Percentiles rank a stretch among this genome's conserved stretches.
Evolutionary conservation across 78 protist species (phyloP).

Genomic region (Dictyostelium purpureum): DNA sequence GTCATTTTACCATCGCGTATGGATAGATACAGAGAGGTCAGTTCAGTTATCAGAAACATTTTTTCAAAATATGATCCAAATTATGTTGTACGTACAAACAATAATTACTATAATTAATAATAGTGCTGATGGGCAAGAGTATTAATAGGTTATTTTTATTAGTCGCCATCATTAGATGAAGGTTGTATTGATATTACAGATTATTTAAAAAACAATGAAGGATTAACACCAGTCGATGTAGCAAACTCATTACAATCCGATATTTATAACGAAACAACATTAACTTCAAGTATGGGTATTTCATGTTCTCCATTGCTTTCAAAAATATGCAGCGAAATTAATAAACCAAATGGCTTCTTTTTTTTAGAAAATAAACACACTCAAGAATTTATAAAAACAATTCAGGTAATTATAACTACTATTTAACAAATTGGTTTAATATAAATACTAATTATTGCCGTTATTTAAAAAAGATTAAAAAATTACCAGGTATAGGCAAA

Average conservation of each 20-base stretch:
- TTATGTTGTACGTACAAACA: constrained; percentile 19
- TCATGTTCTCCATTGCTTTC: constrained; percentile 59
- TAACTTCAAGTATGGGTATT: constrained; percentile 55
- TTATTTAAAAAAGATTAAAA: constrained; percentile 14
- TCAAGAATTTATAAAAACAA: constrained; percentile 10
- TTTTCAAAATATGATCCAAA: constrained; percentile 13
- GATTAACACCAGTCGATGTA: constrained; percentile 2
- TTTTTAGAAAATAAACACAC: background rate
- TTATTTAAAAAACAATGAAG: background rate
- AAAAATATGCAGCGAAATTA: constrained; percentile 41
- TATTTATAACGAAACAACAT: constrained; percentile 13
- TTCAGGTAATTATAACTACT: background rate
- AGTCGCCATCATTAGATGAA: constrained; percentile 74
- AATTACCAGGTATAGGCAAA: constrained; percentile 64
- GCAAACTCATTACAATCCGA: constrained; percentile 4
- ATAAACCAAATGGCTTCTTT: constrained; percentile 69
- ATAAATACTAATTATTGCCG: background rate
- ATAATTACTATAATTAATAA: background rate
- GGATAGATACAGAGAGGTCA: constrained; percentile 59
- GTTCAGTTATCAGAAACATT: background rate
- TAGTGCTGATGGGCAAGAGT: background rate
- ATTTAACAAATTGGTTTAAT: background rate
- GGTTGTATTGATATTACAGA: constrained; percentile 59
- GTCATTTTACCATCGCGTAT: constrained; percentile 43
- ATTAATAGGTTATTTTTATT: background rate